Evolutionary conservation across 2,329 filamentous ascomycete species (phyloP).

Genomic region (Aspergillus hortae): DNA sequence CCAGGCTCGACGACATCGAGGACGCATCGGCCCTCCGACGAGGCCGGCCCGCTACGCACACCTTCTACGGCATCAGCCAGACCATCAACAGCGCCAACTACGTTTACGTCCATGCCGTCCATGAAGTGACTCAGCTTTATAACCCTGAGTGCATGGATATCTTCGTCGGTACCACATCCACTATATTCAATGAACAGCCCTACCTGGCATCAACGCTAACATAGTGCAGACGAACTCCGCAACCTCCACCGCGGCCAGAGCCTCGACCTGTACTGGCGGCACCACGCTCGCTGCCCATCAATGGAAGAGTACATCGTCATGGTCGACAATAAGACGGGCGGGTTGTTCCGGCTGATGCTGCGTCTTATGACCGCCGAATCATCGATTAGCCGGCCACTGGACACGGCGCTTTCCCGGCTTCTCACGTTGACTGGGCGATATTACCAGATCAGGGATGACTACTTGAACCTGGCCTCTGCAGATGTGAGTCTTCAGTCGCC

Average conservation of each 20-base stretch:
- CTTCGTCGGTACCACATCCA: too few relatives aligned
- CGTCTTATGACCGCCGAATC: conserved; percentile 29
- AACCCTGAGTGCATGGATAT: too few relatives aligned
- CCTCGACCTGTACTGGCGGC: conserved; percentile 42
- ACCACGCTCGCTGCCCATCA: conserved; percentile 34
- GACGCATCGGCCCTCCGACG: conserved; percentile 46
- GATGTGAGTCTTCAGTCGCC: too few relatives aligned
- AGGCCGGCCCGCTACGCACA: conserved; percentile 46
- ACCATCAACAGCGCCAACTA: conserved; percentile 48
- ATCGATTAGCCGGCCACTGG: conserved; percentile 20
- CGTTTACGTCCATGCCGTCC: conserved; percentile 34
- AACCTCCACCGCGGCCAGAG: conserved; percentile 41
- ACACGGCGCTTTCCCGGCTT: neutral
- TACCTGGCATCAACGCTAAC: too few relatives aligned
- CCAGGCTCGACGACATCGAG: conserved; percentile 48
- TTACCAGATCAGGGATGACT: conserved; percentile 59
- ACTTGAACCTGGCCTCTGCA: conserved; percentile 65
- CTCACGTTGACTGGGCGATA: conserved; percentile 57
- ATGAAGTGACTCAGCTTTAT: too few relatives aligned
- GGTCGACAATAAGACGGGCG: conserved; percentile 42
- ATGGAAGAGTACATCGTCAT: conserved; percentile 42
- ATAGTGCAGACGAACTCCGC: conserved; percentile 30
- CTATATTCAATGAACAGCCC: too few relatives aligned
- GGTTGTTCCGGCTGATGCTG: conserved; percentile 37
- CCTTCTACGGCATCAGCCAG: conserved; percentile 47